A percentile compares a stretch with the other conserved stretches of the same genome.
phyloP scores from a whole-genome alignment of 768 basidiomycete species.

The Lentinus tigrinus region DNA sequence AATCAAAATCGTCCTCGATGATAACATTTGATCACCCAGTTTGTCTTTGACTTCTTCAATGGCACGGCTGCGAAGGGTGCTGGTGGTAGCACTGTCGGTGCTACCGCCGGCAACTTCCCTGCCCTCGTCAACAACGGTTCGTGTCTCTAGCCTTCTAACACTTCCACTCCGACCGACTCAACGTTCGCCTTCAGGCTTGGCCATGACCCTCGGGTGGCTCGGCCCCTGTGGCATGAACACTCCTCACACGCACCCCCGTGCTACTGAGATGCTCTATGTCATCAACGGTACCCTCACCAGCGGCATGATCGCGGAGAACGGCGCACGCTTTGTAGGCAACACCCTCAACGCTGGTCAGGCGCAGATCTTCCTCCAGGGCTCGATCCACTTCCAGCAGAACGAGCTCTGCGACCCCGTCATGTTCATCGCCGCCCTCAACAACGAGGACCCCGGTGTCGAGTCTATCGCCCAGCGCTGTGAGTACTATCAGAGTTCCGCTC shows the following conservation, averaged over 20 bases:
- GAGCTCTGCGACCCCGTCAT: slow-evolving; percentile 26
- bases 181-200: slow-evolving; percentile 12
- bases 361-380: slow-evolving; percentile 28
- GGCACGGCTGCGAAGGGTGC: slow-evolving; percentile 20
- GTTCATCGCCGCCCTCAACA: slow-evolving; percentile 29
- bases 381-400: slow-evolving; percentile 31
- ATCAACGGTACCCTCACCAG: slow-evolving; percentile 28
- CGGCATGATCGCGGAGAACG: slow-evolving; percentile 31
- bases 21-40: slow-evolving; percentile 14
- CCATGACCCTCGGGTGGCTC: slow-evolving; percentile 28
- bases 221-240: slow-evolving; percentile 36
- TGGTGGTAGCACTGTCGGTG: slow-evolving; percentile 25
- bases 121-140: slow-evolving; percentile 27
- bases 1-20: not conserved
- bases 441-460: slow-evolving; percentile 28
- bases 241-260: slow-evolving; percentile 36
- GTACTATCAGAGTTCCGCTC: not conserved
- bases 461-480: slow-evolving; percentile 28
- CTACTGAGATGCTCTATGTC: slow-evolving; percentile 32
- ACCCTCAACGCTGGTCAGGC: slow-evolving; percentile 22
- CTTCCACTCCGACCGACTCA: too few relatives aligned
- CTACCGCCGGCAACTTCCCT: slow-evolving; percentile 28
- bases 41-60: slow-evolving; percentile 30
- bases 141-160: too few relatives aligned
- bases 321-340: slow-evolving; percentile 28